Conservation (phyloP, 78 protist species). For the Dictyostelium brefeldianum region DNA sequence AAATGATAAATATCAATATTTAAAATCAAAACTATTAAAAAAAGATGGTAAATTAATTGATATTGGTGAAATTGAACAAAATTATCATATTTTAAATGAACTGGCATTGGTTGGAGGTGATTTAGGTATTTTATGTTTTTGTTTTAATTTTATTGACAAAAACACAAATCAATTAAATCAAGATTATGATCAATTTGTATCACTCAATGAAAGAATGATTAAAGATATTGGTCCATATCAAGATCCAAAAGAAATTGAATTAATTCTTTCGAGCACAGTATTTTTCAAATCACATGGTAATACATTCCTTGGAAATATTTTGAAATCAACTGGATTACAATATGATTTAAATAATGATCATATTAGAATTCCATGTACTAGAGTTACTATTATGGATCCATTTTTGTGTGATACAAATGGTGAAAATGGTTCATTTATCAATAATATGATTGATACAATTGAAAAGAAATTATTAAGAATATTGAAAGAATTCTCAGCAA, state of each 20-base stretch:
- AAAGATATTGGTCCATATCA: slow-evolving; percentile 19
- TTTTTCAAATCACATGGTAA: too few species aligned
- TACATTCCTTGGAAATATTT: too few species aligned
- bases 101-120: slow-evolving; percentile 18
- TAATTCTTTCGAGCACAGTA: background rate
- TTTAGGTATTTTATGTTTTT: slow-evolving; percentile 3
- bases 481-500: too few species aligned
- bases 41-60: background rate
- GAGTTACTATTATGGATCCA: too few species aligned
- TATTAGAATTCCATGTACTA: too few species aligned
- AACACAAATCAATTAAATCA: background rate
- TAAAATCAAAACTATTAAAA: too few species aligned
- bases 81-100: background rate
- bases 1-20: background rate
- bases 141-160: background rate
- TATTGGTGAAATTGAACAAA: slow-evolving; percentile 11
- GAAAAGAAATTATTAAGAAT: too few species aligned
- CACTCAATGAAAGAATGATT: slow-evolving; percentile 3
- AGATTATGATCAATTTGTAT: background rate
- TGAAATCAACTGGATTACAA: too few species aligned
- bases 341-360: too few species aligned
- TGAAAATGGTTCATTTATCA: too few species aligned
- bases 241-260: slow-evolving; percentile 20
- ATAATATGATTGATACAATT: too few species aligned
- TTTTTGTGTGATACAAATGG: too few species aligned